Evolutionary conservation across 441 rosid genomes (phyloP), one percentile per base, ranked within the genome.

Genomic region (Melastoma candidum): DNA sequence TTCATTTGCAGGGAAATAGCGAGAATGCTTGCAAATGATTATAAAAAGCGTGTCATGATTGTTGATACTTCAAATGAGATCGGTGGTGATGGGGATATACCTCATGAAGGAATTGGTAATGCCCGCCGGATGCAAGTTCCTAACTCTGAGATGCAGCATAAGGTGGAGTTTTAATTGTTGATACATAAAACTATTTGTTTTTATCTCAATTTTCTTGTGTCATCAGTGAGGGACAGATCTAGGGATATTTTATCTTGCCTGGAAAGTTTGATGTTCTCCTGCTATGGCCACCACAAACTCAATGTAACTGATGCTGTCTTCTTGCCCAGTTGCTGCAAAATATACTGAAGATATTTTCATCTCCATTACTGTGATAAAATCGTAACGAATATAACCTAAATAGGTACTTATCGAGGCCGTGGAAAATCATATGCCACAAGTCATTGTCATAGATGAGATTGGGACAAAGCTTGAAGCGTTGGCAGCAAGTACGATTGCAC

Each of bases 101-200:
- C 96, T 48, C 96, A 92, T 77, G 81, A 86, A 46, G 95, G 95
- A 63, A 92, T 92, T 12, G 96, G 98, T 48, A 77, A 76, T 71
- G 95, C 96, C 64, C 85, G 98, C 45, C 76, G 96, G 64, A 85
- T 92, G 98, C 98, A 92, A 75, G 98, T 92, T 13, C 89, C 87
- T 24, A 67, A 83, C 70, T 75, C 82, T 65, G 85, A 83, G 54
- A 69, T 76, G 82, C 98, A 92, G 68, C 98, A 92, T 66, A 75
- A 85, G 93, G 98, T 87, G 68, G 47, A 66, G 54, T 48, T 29
- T 56, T 32, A 52, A 61, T 50, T 26, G 43, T 47, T 47, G 48
- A 14, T 12, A 14, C 44, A 14, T 13, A 53, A 39, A 32, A 53
- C 4, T 36, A 36, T 9, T 36, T 36, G 41, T 1, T 36, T 36